Conservation (phyloP, 768 basidiomycete genomes). For the Podaxis mareebaensis region DNA sequence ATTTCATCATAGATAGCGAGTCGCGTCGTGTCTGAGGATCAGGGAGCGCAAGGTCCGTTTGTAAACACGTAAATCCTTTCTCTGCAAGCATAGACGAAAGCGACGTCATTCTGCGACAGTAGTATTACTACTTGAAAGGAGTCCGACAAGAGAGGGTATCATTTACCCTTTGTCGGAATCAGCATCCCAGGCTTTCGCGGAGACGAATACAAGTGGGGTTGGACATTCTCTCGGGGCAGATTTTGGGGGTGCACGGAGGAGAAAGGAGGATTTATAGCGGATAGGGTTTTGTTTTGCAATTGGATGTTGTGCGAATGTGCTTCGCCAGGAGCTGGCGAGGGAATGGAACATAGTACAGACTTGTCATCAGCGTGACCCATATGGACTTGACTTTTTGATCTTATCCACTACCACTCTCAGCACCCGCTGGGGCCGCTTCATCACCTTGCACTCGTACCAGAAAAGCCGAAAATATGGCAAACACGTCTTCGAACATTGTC, state of each 20-base stretch:
- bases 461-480: conserved; percentile 42
- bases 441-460: conserved; percentile 17
- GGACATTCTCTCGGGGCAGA: conserved; percentile 48
- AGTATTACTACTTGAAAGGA: background rate
- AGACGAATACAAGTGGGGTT: conserved; percentile 55
- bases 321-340: conserved; percentile 9
- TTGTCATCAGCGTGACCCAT: background rate
- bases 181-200: conserved; percentile 45
- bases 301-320: conserved; percentile 1
- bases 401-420: background rate
- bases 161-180: conserved; percentile 38
- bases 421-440: background rate
- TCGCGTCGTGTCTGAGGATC: conserved; percentile 20
- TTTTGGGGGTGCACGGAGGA: conserved; percentile 37
- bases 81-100: conserved; percentile 43
- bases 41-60: conserved; percentile 35
- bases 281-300: conserved; percentile 25
- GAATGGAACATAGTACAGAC: conserved; percentile 15
- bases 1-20: conserved; percentile 11
- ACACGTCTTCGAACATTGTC: conserved; percentile 70
- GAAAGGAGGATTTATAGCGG: conserved; percentile 23
- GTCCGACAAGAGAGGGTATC: background rate
- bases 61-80: conserved; percentile 50
- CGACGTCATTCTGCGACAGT: conserved; percentile 30
- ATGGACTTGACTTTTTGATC: background rate